Percentiles rank a stretch among this genome's conserved stretches.
These are phyloP conservation scores for Fraxinus sp. DNA, from an alignment of 305 asterid species.

Conservation along the genomic window DNA sequence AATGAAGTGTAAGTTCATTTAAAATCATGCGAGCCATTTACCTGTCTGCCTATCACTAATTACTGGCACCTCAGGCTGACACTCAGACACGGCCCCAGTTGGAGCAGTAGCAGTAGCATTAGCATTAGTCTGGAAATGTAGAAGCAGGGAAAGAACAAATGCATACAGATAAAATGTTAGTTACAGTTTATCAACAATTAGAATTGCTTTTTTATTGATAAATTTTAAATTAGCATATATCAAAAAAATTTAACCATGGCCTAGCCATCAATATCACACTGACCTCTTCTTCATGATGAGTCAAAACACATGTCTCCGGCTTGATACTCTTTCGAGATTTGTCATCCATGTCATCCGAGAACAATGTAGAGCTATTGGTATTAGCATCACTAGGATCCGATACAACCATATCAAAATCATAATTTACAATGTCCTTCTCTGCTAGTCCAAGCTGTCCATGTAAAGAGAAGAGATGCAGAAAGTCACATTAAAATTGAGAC, in stretches of 20 bases:
- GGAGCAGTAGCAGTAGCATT: conserved; percentile 25
- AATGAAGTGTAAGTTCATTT: not conserved
- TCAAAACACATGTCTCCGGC: conserved; percentile 46
- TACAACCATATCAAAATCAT: conserved; percentile 70
- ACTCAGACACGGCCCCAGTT: conserved; percentile 32
- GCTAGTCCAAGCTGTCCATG: conserved; percentile 86
- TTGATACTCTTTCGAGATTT: conserved; percentile 50
- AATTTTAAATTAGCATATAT: not conserved
- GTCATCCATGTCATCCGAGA: conserved; percentile 92
- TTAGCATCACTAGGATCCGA: conserved; percentile 95
- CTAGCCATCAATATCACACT: conserved; percentile 1
- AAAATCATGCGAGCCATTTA: conserved; percentile 29
- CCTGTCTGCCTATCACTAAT: conserved; percentile 53
- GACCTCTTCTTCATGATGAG: conserved; percentile 72
- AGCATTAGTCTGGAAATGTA: conserved; percentile 46
- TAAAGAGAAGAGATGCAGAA: conserved; percentile 27
- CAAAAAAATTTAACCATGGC: not conserved
- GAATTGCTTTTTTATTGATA: not conserved
- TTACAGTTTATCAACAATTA: conserved; percentile 16
- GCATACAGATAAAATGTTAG: conserved; percentile 25
- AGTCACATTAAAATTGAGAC: conserved; percentile 14
- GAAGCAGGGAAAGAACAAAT: conserved; percentile 21
- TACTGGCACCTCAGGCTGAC: conserved; percentile 43
- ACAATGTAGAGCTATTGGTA: conserved; percentile 86
- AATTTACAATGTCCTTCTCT: conserved; percentile 82